Conservation (phyloP, 1,139 yeast species). For the Pichia sp. region DNA sequence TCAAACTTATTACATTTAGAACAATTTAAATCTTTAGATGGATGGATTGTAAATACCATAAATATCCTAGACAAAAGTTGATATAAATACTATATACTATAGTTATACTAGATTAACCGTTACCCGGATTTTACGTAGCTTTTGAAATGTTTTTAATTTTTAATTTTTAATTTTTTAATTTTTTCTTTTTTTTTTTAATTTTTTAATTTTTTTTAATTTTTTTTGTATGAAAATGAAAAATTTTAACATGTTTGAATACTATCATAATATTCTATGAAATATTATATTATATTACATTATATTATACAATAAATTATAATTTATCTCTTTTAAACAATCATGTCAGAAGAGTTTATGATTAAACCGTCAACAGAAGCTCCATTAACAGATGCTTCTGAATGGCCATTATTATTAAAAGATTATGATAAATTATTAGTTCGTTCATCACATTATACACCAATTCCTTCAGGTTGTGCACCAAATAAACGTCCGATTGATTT, state of each 20-base stretch:
- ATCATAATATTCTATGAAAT: too few relatives aligned
- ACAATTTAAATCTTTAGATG: background rate
- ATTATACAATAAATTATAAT: background rate
- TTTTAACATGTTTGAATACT: background rate
- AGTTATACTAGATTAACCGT: background rate
- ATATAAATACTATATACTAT: too few relatives aligned
- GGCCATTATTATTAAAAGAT: constrained; percentile 93
- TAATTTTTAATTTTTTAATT: background rate
- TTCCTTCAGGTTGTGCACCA: constrained; percentile 93
- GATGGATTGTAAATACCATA: background rate
- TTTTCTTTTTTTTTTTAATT: background rate
- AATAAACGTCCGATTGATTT: constrained; percentile 87
- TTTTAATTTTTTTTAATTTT: background rate
- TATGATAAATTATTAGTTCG: constrained; percentile 91
- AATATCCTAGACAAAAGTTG: background rate
- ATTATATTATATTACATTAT: too few relatives aligned
- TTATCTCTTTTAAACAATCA: background rate
- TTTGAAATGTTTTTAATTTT: background rate
- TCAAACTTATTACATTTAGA: background rate
- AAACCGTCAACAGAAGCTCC: constrained; percentile 85
- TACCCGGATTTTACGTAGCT: background rate
- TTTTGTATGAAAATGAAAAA: constrained; percentile 1
- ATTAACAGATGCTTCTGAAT: constrained; percentile 78
- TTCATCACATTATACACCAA: constrained; percentile 94
- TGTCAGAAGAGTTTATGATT: constrained; percentile 45